A percentile compares a stretch with the other conserved stretches of the same genome.
Evolutionary conservation across 1,139 yeast species (phyloP).

Genomic region (Debaryomycetaceae sp.): DNA sequence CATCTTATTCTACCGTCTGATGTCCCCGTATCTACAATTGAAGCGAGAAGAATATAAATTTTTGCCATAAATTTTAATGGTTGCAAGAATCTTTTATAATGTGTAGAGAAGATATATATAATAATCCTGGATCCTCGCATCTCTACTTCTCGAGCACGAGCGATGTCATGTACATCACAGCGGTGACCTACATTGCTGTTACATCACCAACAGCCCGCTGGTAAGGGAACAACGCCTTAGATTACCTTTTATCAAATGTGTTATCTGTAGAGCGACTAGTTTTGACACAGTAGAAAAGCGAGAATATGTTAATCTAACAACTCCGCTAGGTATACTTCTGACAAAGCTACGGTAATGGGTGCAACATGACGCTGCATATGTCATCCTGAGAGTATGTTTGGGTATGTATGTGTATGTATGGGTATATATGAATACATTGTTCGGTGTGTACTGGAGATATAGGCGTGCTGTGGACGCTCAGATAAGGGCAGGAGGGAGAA

Average conservation of each 20-base stretch:
- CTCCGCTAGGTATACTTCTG: too few species aligned
- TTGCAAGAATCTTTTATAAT: conserved; percentile 1
- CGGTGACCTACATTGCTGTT: neutral
- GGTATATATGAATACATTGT: too few species aligned
- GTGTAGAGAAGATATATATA: neutral
- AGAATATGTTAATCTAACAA: too few species aligned
- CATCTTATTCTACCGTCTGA: neutral
- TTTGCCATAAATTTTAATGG: neutral
- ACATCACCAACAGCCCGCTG: neutral
- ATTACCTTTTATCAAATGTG: neutral
- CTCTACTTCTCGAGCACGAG: too few species aligned
- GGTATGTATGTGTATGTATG: too few species aligned
- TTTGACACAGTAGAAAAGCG: neutral
- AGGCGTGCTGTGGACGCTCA: too few species aligned
- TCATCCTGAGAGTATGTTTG: too few species aligned
- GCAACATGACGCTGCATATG: too few species aligned
- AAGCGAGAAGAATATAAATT: neutral
- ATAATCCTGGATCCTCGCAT: neutral
- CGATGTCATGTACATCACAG: too few species aligned
- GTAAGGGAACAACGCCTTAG: neutral
- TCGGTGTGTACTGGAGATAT: too few species aligned
- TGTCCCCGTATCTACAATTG: neutral
- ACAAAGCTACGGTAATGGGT: too few species aligned
- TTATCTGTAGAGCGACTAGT: neutral
- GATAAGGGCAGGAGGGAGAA: too few species aligned